Evolutionary conservation across 805 yeast genomes (phyloP).

Genomic region (Starmerella floricola): DNA sequence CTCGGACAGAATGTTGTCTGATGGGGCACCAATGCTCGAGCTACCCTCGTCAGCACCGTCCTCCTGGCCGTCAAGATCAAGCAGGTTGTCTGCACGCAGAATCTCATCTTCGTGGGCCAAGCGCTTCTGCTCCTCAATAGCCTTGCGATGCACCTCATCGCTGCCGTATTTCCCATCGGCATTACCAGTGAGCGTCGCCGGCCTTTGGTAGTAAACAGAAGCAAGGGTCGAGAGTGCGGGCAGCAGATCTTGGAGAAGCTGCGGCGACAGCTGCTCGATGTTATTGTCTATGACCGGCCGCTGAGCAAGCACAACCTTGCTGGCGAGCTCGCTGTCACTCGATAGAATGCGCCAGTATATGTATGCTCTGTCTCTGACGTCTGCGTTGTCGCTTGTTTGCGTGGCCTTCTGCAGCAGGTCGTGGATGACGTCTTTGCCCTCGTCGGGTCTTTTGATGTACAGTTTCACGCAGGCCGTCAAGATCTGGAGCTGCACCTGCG

Average conservation of each 20-base stretch:
- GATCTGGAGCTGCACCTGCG: conserved; percentile 64
- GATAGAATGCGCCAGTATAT: conserved; percentile 80
- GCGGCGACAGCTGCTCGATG: conserved; percentile 58
- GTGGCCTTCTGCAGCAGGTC: conserved; percentile 64
- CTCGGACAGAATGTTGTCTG: conserved; percentile 22
- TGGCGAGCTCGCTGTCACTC: conserved; percentile 67
- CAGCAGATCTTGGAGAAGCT: conserved; percentile 53
- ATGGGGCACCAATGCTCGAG: conserved; percentile 18
- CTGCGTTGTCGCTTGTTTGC: conserved; percentile 71
- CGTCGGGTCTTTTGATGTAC: conserved; percentile 47
- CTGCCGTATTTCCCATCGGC: conserved; percentile 30
- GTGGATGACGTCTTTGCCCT: conserved; percentile 60
- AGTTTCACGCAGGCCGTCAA: conserved; percentile 68
- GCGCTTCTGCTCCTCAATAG: conserved; percentile 64
- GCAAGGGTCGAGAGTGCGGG: conserved; percentile 73
- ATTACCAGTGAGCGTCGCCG: conserved; percentile 23
- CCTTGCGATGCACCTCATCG: conserved; percentile 35
- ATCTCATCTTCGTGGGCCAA: conserved; percentile 56
- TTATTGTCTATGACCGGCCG: conserved; percentile 64
- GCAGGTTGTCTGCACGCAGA: conserved; percentile 39
- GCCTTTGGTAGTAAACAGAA: conserved; percentile 81
- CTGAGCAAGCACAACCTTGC: conserved; percentile 44
- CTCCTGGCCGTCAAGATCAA: conserved; percentile 70
- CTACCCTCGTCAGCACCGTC: conserved; percentile 10
- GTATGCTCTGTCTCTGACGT: conserved; percentile 72